These are phyloP conservation scores for Stellera chamaejasme DNA, from an alignment of 345 rosid genomes.

Conservation along the genomic window DNA sequence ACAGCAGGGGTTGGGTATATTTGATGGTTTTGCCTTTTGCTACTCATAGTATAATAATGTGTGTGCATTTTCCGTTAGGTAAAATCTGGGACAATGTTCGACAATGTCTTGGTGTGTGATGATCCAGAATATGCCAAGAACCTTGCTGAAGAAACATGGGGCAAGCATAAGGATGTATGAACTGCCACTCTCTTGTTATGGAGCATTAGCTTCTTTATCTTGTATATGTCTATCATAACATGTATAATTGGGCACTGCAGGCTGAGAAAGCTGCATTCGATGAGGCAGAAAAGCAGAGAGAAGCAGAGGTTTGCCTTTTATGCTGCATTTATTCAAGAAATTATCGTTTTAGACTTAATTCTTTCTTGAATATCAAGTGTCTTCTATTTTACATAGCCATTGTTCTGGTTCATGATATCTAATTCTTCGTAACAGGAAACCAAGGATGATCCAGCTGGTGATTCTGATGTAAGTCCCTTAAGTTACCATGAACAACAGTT, in stretches of 20 bases:
- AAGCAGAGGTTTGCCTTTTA: constrained; percentile 51
- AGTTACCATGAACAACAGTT: not conserved
- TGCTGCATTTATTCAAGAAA: not conserved
- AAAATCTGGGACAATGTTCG: constrained; percentile 93
- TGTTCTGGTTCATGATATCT: constrained; percentile 5
- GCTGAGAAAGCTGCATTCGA: constrained; percentile 97
- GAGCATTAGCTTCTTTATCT: not conserved
- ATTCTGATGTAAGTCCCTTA: constrained; percentile 61
- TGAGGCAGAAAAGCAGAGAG: constrained; percentile 76
- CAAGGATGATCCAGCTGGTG: constrained; percentile 41
- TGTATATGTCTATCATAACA: constrained; percentile 10
- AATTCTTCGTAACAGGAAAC: constrained; percentile 39
- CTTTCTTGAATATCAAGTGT: not conserved
- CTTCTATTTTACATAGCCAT: too few relatives aligned
- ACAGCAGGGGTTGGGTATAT: not conserved
- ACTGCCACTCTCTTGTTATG: not conserved
- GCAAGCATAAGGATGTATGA: constrained; percentile 83
- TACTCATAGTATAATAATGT: not conserved
- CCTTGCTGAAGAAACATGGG: constrained; percentile 95
- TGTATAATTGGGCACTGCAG: constrained; percentile 28
- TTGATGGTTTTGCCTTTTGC: not conserved
- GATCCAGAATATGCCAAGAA: constrained; percentile 84
- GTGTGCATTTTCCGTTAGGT: constrained; percentile 33
- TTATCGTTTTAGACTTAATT: not conserved
- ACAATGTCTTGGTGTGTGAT: constrained; percentile 72